Base-by-base conservation (phyloP, 352 stramenopile species). In the Globisporangium paddicum region DNA sequence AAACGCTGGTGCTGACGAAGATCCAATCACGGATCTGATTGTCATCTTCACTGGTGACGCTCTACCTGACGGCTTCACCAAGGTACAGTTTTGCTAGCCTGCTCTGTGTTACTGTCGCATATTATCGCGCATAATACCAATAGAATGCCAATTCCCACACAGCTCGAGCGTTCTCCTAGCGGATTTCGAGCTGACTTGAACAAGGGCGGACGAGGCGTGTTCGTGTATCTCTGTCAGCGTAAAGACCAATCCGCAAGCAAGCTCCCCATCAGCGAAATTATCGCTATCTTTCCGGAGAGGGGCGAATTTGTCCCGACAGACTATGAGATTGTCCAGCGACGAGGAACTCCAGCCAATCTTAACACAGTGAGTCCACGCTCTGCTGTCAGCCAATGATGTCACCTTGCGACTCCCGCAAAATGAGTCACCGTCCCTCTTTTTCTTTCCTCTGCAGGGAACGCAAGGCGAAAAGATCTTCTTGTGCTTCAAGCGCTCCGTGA, bases 401-500 rank as follows among this genome's bases (percentile, higher is more conserved):
- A 49, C 5, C 45, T 37, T 2, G 23, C n/a, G 21, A 19, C 13
- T 14, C 2, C n/a, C 26, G 23, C 10, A 26, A 42, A 25, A 2
- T 51, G 25, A 32, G 30, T 60, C n/a, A 60, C 9, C 16, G 23
- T 25, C 38, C 19, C n/a, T 16, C 25, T 13, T 32, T 46, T 47
- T 34, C 8, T 28, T 38, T 41, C 8, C 2, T 21, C 14, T 50
- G 13, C 32, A 95, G 86, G 83, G 83, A 21, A 90, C 79, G 4
- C 81, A 90, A 82, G 82, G 83, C 9, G 83, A 93, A 51, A 89
- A 86, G 44, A 86, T 93, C 16, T 89, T 79, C 47, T 46, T 95
- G 44, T 93, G 82, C 65, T 86, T 80, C 41, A 91, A 89, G 44
- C 71, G 86, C 21, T 93, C 82, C 3, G 46, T 67, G 19, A 81